Evolutionary conservation across 176 grass and related monocot species (phyloP).

Genomic region (Carex cristatella): DNA sequence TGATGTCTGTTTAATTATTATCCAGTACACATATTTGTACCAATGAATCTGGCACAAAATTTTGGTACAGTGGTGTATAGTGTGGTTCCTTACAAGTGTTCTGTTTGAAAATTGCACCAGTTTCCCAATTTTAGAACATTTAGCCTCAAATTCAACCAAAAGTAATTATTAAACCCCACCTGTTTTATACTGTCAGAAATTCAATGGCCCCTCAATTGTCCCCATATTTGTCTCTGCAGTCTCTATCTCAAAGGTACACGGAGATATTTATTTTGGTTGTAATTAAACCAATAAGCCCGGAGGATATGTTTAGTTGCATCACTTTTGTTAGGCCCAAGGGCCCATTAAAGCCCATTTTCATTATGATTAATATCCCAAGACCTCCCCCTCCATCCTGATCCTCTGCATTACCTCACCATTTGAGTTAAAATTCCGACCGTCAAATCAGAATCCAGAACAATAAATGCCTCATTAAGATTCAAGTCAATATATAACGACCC

Average conservation of each 20-base stretch:
- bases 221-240: not conserved
- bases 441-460: too few species aligned
- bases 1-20: not conserved
- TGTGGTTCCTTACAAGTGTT: not conserved
- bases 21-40: not conserved
- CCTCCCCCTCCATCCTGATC: too few species aligned
- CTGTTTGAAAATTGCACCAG: not conserved
- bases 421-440: too few species aligned
- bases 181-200: not conserved
- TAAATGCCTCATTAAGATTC: too few species aligned
- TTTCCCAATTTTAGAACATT: not conserved
- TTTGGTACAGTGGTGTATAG: not conserved
- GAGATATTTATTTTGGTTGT: not conserved
- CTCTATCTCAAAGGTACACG: not conserved
- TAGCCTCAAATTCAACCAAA: not conserved
- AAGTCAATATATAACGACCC: too few species aligned
- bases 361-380: not conserved
- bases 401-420: too few species aligned
- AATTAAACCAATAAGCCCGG: not conserved
- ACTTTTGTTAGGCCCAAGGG: not conserved
- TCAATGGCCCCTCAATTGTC: not conserved
- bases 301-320: not conserved
- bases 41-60: not conserved
- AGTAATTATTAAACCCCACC: not conserved
- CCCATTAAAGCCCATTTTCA: not conserved